phyloP scores from a whole-genome alignment of 768 basidiomycete species.

The Boletus subcaerulescens region DNA sequence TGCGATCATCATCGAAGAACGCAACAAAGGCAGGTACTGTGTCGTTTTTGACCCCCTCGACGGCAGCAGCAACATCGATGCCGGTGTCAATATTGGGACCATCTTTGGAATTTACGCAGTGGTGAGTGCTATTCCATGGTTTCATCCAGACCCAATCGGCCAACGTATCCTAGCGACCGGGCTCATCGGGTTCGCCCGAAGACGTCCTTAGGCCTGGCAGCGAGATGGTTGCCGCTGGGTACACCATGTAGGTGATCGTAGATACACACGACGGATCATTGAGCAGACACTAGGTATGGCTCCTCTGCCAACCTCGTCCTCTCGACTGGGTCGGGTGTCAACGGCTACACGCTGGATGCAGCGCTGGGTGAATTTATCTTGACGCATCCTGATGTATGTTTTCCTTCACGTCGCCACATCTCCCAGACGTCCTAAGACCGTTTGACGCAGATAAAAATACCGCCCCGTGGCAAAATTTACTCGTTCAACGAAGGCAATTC shows the following conservation, averaged over 20 bases:
- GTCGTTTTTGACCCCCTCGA: constrained; percentile 99
- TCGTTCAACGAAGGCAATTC: constrained; percentile 99
- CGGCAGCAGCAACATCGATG: constrained; percentile 95
- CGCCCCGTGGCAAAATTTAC: constrained; percentile 95
- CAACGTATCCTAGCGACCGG: constrained; percentile 51
- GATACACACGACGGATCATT: constrained; percentile 2
- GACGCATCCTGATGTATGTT: constrained; percentile 87
- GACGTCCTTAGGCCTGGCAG: constrained; percentile 93
- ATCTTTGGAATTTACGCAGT: constrained; percentile 97
- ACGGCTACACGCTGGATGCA: constrained; percentile 97
- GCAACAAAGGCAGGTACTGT: constrained; percentile 84
- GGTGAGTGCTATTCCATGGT: constrained; percentile 46
- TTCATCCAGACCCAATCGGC: neutral
- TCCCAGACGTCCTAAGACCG: neutral
- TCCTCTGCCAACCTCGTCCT: constrained; percentile 96
- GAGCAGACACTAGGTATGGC: constrained; percentile 58
- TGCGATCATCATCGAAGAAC: constrained; percentile 84
- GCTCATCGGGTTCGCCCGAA: constrained; percentile 71
- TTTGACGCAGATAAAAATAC: constrained; percentile 75
- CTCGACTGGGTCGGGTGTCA: constrained; percentile 92
- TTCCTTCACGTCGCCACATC: constrained; percentile 1
- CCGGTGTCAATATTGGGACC: constrained; percentile 96
- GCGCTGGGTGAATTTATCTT: constrained; percentile 97
- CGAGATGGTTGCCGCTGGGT: constrained; percentile 97
- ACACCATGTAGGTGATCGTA: constrained; percentile 75